A percentile compares a stretch with the other conserved stretches of the same genome.
Conservation (phyloP, 2,329 filamentous ascomycete genomes). For the Fusarium illudens region DNA sequence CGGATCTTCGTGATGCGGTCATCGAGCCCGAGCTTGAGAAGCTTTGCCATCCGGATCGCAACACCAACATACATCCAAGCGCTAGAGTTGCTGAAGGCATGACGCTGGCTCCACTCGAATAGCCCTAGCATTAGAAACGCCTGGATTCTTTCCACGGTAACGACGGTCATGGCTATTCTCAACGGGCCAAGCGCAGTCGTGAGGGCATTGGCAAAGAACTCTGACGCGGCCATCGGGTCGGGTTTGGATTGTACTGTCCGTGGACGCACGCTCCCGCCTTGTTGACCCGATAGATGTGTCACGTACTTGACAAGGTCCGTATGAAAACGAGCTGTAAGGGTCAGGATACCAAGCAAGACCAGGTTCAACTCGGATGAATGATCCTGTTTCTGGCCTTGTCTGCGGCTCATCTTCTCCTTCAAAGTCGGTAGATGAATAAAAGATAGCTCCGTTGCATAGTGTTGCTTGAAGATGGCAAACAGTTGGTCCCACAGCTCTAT, state of each 20-base stretch:
- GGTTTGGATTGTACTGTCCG: conserved; percentile 47
- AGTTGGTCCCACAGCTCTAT: conserved; percentile 73
- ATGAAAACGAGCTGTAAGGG: conserved; percentile 75
- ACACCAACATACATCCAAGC: conserved; percentile 74
- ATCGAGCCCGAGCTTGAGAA: conserved; percentile 67
- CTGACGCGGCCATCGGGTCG: conserved; percentile 66
- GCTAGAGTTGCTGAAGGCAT: conserved; percentile 60
- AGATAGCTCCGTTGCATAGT: conserved; percentile 76
- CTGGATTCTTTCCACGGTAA: conserved; percentile 71
- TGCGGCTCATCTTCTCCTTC: conserved; percentile 59
- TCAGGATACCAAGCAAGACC: conserved; percentile 71
- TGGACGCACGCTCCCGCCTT: conserved; percentile 46
- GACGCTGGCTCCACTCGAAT: conserved; percentile 75
- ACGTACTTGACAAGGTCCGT: conserved; percentile 65
- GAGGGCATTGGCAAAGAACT: conserved; percentile 70
- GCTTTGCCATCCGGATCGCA: conserved; percentile 70
- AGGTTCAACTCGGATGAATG: conserved; percentile 60
- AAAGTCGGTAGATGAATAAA: conserved; percentile 75
- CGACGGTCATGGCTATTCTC: conserved; percentile 57
- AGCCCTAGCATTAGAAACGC: conserved; percentile 75
- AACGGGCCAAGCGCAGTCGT: conserved; percentile 59
- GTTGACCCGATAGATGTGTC: conserved; percentile 50
- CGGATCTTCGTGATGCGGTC: conserved; percentile 46
- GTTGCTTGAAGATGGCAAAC: conserved; percentile 74
- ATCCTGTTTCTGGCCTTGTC: conserved; percentile 49